Evolutionary conservation across 306 rosid genomes (phyloP), one percentile per base, ranked within the genome.

Genomic region (Neltuma alba): DNA sequence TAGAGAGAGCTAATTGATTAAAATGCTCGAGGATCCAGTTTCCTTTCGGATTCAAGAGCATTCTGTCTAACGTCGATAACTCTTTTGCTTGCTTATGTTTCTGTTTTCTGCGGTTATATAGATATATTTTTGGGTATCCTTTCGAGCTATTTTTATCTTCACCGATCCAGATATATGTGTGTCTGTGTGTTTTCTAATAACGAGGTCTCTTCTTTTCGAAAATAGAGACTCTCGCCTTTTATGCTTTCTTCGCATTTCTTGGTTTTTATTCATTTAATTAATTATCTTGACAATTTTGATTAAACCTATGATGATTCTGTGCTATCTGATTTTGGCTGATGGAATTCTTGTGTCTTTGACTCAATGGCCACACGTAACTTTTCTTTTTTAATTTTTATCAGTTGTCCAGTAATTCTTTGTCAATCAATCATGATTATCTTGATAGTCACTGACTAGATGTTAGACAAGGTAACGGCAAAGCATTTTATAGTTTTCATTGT

Each of bases 401-500:
- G 4, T 37, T 70, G 42, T 58, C 15, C 50, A n/a, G 52, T 38
- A 67, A 30, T 69, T 75, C 15, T 45, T 34, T 84, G 75, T 41
- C 36, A 50, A 42, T 25, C 36, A 74, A 21, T 57, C n/a, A 10
- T 67, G 48, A 33, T 34, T 70, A 30, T 65, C n/a, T 25, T 21
- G 21, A 36, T 23, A 6, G 33, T 15, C 70, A 1, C 37, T 75
- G 67, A 52, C 13, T 42, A n/a, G 70, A 83, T 47, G 37, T 33
- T 76, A 27, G 37, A 38, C 23, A 27, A 12, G 45, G 61, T 73
- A 25, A 27, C 21, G 31, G 30, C 72, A 50, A 76, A 41, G 76
- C 65, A 36, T 64, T 28, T 50, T 64, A 50, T 76, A 65, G 40
- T 65, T 67, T 64, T 20, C 36, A 36, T 57, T 80, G 70, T 76